These are phyloP conservation scores for Clitocybe nebularis DNA, from an alignment of 1,284 basidiomycete genomes.

Conservation along the genomic window DNA sequence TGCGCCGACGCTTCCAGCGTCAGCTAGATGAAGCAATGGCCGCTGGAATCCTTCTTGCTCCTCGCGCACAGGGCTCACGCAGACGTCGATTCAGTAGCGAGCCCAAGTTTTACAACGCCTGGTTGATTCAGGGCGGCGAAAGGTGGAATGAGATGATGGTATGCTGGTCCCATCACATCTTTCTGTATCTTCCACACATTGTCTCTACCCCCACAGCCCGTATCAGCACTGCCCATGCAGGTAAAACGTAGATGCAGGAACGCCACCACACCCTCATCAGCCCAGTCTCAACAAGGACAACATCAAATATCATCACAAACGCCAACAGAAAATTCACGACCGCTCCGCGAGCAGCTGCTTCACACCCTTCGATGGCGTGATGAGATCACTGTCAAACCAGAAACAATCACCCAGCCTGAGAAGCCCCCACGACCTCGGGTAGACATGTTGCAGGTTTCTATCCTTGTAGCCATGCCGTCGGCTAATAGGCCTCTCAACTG, in stretches of 20 bases:
- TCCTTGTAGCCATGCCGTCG: constrained; percentile 63
- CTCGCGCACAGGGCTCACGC: constrained; percentile 33
- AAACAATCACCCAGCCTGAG: constrained; percentile 5
- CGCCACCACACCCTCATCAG: constrained; percentile 11
- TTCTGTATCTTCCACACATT: constrained; percentile 5
- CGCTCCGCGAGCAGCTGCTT: constrained; percentile 8
- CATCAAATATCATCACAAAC: constrained; percentile 10
- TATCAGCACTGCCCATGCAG: constrained; percentile 31
- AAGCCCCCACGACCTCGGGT: constrained; percentile 15
- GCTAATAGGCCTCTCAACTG: constrained; percentile 16
- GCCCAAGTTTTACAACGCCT: constrained; percentile 52
- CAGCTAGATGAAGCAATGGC: constrained; percentile 48
- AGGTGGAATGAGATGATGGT: constrained; percentile 52
- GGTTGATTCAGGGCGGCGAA: constrained; percentile 33
- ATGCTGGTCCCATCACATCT: constrained; percentile 17
- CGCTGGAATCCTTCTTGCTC: constrained; percentile 38
- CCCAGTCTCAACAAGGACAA: constrained; percentile 10
- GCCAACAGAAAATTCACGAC: constrained; percentile 5
- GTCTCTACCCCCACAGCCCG: constrained; percentile 23
- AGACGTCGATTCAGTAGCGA: constrained; percentile 43
- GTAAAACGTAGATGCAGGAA: constrained; percentile 28
- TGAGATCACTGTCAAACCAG: constrained; percentile 1
- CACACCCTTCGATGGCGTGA: constrained; percentile 9
- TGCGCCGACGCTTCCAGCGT: constrained; percentile 55
- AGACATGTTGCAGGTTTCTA: constrained; percentile 45